Base-by-base conservation (phyloP, 768 basidiomycete species). In the Hemileccinum rubropunctum region DNA sequence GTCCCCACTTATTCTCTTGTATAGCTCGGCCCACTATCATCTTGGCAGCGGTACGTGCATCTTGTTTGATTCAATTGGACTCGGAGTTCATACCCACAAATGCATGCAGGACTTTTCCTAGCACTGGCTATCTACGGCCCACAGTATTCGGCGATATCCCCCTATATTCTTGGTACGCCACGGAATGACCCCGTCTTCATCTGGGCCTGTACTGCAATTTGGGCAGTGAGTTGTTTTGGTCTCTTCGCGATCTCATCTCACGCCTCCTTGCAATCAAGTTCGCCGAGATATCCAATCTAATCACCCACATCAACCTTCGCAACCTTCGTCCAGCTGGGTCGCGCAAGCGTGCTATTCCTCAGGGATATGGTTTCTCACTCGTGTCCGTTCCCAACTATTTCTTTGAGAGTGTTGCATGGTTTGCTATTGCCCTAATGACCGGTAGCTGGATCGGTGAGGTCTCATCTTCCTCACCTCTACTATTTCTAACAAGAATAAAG, bases 341-440 rank as follows among this genome's bases (percentile, higher is more conserved):
- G 6, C 84, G 81, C 51, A 80, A 77, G 48, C 86, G 95, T 42
- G 85, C 79, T n/a, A 86, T 97, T 58, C 97, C 97, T 0, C 71
- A 75, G n/a, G 95, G 97, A 21, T 95, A 93, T 57, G 95, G 94
- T 6, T 99, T 98, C 72, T 75, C 82, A 47, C 70, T 81, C n/a
- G 79, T 95, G 35, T 88, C 91, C 6, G 88, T 81, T 74, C 92
- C 95, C 14, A 98, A 99, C 69, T 99, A 99, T 72, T 84, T 90
- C 65, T 98, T 95, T 62, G 97, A 99, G 71, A 77, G 73, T 8
- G 52, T 95, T 21, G 86, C 73, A 0, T 97, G 95, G 91, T 61
- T 75, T 4, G 73, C 78, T 14, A 76, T 97, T 43, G 77, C 77
- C 20, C 74, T 75, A 18, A 84, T 98, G 83, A 93, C 93, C 2